Evolutionary conservation across 148 eudicot genomes (phyloP), one percentile per base, ranked within the genome.

Genomic region (Tetragonia tetragonoides): DNA sequence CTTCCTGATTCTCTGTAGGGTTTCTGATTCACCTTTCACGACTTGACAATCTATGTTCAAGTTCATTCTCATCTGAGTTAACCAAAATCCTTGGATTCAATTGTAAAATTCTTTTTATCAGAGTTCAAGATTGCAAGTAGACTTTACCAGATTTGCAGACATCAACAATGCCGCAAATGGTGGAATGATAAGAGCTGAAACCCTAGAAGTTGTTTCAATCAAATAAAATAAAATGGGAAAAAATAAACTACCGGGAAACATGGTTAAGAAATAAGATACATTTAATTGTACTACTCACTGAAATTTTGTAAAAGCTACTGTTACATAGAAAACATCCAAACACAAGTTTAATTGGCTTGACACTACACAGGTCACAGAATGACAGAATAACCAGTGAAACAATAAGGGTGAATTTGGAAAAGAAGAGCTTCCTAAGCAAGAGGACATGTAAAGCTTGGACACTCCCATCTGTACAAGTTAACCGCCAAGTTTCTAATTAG

Each of bases 401-500:
- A 65, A 2, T 65, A 64, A 64, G 14, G 7, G 17, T 44, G 10
- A 40, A 1, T 56, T 17, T 59, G 14, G 20, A 73, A 7, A 56
- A 10, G 10, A n/a, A 18, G 39, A 16, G 39, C 28, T 11, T 18
- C 12, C 0, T 3, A 72, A 38, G 15, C 12, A 51, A 10, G 47
- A 21, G 21, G 6, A 59, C 68, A 65, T 34, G 42, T 37, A 18
- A 59, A 28, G 37, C 56, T n/a, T 21, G 34, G 41, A 46, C 15
- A 70, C 65, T 53, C 72, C 42, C 73, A 17, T 76, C 72, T 76
- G 73, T 71, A 81, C 80, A 81, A 75, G 69, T 68, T 20, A 75
- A 40, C 24, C 17, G 75, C 60, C 73, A 6, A 49, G 3, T 49
- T 49, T 28, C 51, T 49, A 66, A 4, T 40, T 42, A 8, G 38